Base-by-base conservation (phyloP, 208 protist species). In the Crithidia fasciculata region DNA sequence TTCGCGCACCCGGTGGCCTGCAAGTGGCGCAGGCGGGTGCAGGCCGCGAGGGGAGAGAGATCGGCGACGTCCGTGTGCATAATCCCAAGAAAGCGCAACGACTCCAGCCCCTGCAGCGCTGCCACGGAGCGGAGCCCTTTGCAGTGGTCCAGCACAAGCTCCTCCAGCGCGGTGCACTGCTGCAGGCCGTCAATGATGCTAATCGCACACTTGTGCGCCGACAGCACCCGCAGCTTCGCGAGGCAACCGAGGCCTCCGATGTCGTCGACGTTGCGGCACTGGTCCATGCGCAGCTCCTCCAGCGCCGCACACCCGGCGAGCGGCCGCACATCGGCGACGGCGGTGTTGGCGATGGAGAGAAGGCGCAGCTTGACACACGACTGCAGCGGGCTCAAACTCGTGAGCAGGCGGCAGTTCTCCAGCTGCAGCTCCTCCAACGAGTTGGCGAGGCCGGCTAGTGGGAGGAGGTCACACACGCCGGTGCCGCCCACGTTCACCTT, bases 401-500 rank as follows among this genome's bases (percentile, higher is more conserved):
- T 7, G n/a, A 69, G 63, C 50, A 47, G 63, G 16, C 52, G 63
- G 50, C 63, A 69, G 15, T 58, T 58, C 10, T 58, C 45, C 10
- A 69, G 63, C 63, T 44, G 45, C 63, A 69, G 63, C 50, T 69
- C 50, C 9, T 58, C 37, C 10, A 69, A 28, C 10, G 18, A 55
- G 15, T 66, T 37, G 45, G 16, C 6, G 9, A 58, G 18, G 28
- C 63, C 19, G 39, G 37, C 16, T 12, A 55, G 50, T 15, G 63
- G 50, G 39, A 5, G 13, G 50, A 55, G 18, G 45, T 58, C 63
- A n/a, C 50, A 44, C 16, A 69, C 63, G 50, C 40, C 28, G 4
- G 63, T 58, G 2, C 63, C 63, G 10, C 52, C 63, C 15, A 69
- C 15, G 37, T 69, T 58, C 41, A 69, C 15, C 39, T 59, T 58